Percentiles rank a stretch among this genome's conserved stretches.
Evolutionary conservation across 2,329 filamentous ascomycete species (phyloP).

Genomic region (Colletotrichum truncatum): DNA sequence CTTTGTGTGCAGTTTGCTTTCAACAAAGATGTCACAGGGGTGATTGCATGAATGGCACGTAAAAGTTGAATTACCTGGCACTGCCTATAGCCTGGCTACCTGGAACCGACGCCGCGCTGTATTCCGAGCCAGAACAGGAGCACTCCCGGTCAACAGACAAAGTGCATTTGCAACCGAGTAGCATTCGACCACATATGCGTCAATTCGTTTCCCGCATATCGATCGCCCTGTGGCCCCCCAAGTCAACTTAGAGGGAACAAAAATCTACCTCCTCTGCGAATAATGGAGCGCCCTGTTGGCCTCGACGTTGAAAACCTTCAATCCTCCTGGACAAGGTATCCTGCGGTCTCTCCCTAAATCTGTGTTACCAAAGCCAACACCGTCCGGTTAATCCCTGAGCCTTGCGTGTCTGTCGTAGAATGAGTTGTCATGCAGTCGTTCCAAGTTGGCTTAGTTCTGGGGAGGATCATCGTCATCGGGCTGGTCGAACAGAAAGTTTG

Average conservation of each 20-base stretch:
- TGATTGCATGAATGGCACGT: background rate
- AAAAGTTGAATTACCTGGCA: conserved; percentile 27
- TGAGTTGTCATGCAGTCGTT: conserved; percentile 25
- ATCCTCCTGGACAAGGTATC: conserved; percentile 6
- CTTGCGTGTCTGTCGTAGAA: conserved; percentile 29
- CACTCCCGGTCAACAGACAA: conserved; percentile 9
- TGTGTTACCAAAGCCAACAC: conserved; percentile 19
- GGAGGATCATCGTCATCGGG: conserved; percentile 81
- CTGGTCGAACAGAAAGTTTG: conserved; percentile 98
- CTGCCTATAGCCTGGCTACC: conserved; percentile 27
- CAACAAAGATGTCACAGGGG: background rate
- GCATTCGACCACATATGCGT: conserved; percentile 9
- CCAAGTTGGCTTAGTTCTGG: conserved; percentile 47
- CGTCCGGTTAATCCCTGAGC: conserved; percentile 24
- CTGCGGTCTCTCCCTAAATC: background rate
- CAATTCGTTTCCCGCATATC: conserved; percentile 6
- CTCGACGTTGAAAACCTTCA: background rate
- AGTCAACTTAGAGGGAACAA: conserved; percentile 1
- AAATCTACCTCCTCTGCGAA: conserved; percentile 9
- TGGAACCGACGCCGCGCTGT: conserved; percentile 24
- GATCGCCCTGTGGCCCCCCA: conserved; percentile 5
- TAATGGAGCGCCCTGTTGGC: background rate
- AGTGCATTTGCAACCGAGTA: conserved; percentile 12
- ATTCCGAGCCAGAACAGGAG: conserved; percentile 11
- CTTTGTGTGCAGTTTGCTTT: background rate